These are phyloP conservation scores for Trematosphaeria pertusa DNA, from an alignment of 2,329 filamentous ascomycete species.

Conservation along the genomic window DNA sequence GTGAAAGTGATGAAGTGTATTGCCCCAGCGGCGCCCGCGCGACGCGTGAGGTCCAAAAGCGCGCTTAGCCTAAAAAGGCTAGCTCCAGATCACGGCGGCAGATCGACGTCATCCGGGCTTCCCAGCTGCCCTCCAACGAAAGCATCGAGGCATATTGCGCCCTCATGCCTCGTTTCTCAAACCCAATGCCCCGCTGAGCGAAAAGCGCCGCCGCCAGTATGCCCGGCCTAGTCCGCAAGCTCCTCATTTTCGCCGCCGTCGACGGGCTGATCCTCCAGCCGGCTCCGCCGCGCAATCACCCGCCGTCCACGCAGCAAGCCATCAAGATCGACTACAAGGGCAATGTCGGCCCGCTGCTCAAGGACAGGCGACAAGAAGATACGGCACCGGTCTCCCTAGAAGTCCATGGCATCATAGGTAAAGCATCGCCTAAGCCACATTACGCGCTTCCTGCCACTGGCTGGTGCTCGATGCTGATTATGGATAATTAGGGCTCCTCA, in stretches of 20 bases:
- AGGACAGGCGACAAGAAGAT: constrained; percentile 48
- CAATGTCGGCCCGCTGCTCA: constrained; percentile 58
- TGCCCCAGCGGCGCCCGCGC: too few species aligned
- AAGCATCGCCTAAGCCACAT: constrained; percentile 4
- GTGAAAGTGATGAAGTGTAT: too few species aligned
- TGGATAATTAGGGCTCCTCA: constrained; percentile 75
- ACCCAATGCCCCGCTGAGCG: constrained; percentile 2
- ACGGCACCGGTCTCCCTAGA: constrained; percentile 52
- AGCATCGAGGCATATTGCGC: background rate
- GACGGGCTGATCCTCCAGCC: constrained; percentile 86
- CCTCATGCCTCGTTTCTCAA: background rate
- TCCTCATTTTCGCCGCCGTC: constrained; percentile 79
- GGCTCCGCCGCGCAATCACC: constrained; percentile 63
- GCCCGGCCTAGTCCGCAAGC: constrained; percentile 79
- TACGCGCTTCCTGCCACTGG: too few species aligned
- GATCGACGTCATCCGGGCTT: constrained; percentile 1
- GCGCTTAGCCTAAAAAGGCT: too few species aligned
- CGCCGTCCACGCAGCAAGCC: constrained; percentile 58
- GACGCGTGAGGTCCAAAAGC: too few species aligned
- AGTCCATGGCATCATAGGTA: constrained; percentile 64
- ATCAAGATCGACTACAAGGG: constrained; percentile 75
- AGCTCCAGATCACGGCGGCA: too few species aligned
- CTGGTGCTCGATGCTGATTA: constrained; percentile 1
- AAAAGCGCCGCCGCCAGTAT: constrained; percentile 55
- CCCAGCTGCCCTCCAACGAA: background rate